Conservation (phyloP, 1,139 yeast genomes). For the Kodamaea arcana region DNA sequence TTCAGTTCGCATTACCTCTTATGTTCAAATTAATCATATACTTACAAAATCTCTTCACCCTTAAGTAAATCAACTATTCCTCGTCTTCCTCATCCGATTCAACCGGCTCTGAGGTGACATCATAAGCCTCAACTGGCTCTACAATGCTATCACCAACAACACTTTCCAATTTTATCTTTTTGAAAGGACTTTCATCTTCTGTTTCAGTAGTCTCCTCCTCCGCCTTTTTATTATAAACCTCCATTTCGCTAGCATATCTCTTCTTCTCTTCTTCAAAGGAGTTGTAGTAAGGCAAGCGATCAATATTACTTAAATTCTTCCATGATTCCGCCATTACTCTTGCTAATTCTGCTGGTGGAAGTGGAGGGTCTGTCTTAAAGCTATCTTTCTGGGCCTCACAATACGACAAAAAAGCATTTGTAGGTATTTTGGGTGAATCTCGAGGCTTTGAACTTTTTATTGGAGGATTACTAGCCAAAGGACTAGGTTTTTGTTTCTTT, state of each 20-base stretch:
- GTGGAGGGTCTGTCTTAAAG: conserved; percentile 43
- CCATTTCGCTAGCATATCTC: conserved; percentile 73
- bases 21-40: too few species aligned
- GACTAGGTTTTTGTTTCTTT: conserved; percentile 15
- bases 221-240: conserved; percentile 48
- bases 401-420: conserved; percentile 82
- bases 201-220: conserved; percentile 7
- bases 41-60: too few species aligned
- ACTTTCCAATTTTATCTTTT: conserved; percentile 13
- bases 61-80: conserved; percentile 1
- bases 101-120: neutral
- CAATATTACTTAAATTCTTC: conserved; percentile 70
- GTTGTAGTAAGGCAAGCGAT: conserved; percentile 70
- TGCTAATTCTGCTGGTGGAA: conserved; percentile 60
- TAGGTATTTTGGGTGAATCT: conserved; percentile 89
- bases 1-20: too few species aligned
- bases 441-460: conserved; percentile 38
- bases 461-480: conserved; percentile 11
- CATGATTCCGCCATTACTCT: conserved; percentile 81
- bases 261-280: conserved; percentile 76
- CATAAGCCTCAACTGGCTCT: conserved; percentile 6
- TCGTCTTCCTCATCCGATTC: conserved; percentile 5
- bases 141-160: conserved; percentile 6
- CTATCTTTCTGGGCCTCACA: conserved; percentile 84
- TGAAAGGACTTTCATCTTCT: conserved; percentile 9